Evolutionary conservation across 257 asterid genomes (phyloP).

Genomic region (Plantago ovata): DNA sequence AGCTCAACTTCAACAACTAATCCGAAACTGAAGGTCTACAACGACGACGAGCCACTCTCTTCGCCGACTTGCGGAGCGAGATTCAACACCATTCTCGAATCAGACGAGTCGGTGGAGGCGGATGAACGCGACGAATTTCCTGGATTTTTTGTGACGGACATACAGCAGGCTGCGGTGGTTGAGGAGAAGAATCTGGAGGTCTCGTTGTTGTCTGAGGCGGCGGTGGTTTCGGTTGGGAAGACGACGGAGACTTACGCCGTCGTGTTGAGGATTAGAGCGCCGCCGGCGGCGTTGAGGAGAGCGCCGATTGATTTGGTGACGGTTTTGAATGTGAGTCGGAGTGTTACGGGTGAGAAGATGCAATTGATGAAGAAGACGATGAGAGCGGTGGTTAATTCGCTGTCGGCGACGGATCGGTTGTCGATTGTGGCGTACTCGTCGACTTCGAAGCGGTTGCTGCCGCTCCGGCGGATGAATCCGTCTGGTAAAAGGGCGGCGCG

Average conservation of each 20-base stretch:
- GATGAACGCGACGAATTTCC: constrained; percentile 79
- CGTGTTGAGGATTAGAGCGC: constrained; percentile 67
- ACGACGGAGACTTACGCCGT: constrained; percentile 60
- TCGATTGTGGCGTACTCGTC: constrained; percentile 91
- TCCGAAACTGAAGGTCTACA: constrained; percentile 57
- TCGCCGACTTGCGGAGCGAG: constrained; percentile 67
- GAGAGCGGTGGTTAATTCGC: constrained; percentile 71
- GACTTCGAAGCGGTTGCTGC: constrained; percentile 75
- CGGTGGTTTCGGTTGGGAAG: constrained; percentile 68
- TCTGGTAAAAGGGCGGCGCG: constrained; percentile 77
- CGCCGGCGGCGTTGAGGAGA: constrained; percentile 40
- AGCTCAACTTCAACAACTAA: background rate
- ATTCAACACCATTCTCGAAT: constrained; percentile 82
- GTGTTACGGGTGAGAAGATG: constrained; percentile 54
- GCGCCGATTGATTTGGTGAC: constrained; percentile 83
- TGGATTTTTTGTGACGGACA: constrained; percentile 41
- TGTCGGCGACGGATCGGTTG: constrained; percentile 75
- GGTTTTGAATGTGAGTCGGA: constrained; percentile 71
- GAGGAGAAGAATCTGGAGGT: constrained; percentile 35
- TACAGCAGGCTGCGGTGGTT: background rate
- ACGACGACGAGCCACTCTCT: constrained; percentile 86
- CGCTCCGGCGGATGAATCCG: constrained; percentile 76
- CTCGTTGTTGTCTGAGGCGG: constrained; percentile 62
- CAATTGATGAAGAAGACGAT: constrained; percentile 59
- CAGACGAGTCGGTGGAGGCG: constrained; percentile 63